phyloP scores from a whole-genome alignment of 1,284 basidiomycete genomes.

The Ceratorhiza oryzae-sativae region DNA sequence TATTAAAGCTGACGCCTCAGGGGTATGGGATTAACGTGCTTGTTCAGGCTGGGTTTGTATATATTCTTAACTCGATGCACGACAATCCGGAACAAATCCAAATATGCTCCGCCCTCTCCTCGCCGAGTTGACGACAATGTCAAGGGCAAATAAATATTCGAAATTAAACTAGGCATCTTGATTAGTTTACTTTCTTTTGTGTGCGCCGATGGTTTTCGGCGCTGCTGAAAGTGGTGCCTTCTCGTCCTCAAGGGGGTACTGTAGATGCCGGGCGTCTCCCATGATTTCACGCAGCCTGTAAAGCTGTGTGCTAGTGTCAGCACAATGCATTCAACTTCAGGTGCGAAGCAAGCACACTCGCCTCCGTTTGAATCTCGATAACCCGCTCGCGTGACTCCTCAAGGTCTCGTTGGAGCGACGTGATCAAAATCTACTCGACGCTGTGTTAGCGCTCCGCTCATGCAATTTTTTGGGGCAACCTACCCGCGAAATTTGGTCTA shows the following conservation, averaged over 20 bases:
- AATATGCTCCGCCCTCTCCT: not conserved
- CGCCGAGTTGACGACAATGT: not conserved
- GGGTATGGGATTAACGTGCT: conserved; percentile 24
- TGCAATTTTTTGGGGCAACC: not conserved
- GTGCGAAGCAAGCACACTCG: not conserved
- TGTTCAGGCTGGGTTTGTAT: not conserved
- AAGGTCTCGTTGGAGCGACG: conserved; percentile 17
- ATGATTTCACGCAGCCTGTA: not conserved
- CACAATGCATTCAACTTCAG: not conserved
- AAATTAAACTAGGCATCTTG: too few species aligned
- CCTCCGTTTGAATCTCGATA: conserved; percentile 17
- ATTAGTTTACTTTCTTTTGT: not conserved
- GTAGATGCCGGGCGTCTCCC: not conserved
- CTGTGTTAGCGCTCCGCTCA: not conserved
- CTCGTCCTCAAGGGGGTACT: not conserved
- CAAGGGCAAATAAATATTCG: not conserved
- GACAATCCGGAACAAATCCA: conserved; percentile 7
- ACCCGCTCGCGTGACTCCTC: conserved; percentile 3
- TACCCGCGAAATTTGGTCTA: conserved; percentile 25
- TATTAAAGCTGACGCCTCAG: conserved; percentile 62
- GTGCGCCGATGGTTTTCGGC: not conserved
- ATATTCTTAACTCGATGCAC: not conserved
- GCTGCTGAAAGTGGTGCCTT: conserved; percentile 22
- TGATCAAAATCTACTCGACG: not conserved
- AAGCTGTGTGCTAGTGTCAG: not conserved